Base-by-base conservation (phyloP, 306 rosid genomes). In the Hippophae tibetana region DNA sequence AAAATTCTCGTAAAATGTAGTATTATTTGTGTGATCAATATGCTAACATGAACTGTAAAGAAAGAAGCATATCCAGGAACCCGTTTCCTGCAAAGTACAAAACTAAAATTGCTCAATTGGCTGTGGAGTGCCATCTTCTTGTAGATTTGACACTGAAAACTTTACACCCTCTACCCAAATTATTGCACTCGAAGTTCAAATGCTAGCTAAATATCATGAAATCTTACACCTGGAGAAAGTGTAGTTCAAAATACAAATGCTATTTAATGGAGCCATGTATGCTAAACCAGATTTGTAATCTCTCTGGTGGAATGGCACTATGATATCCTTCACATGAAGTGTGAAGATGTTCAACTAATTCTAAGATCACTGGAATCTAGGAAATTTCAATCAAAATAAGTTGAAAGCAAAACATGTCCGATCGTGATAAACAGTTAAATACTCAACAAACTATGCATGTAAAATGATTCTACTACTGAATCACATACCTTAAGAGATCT, bases 401-500 rank as follows among this genome's bases (percentile, higher is more conserved):
- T 47, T 9, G 13, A 47, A 47, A 12, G 2, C 8, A 2, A 46
- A 3, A 47, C 10, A 47, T 9, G 50, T 8, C 3, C 10, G 0
- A 8, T 13, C 5, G 13, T 10, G 6, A 46, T 10, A 10, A 10
- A 46, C 10, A 46, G 50, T 46, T 5, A 9, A 10, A 46, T 5
- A 46, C 13, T 9, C 13, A 10, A 46, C 5, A 46, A 5, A 23
- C 12, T 5, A 13, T 5, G 5, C 41, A 48, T 38, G 23, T 2
- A 47, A 12, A 9, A 6, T 56, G 53, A 47, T 18, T 13, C 7
- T 6, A 5, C 54, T 11, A 52, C 18, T 57, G 48, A 60, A n/a
- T 3, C 10, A 45, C 12, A n/a, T 79, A 87, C 98, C 95, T 63
- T 26, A 87, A 80, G 46, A 83, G 72, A 54, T 74, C 82, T 6